Evolutionary conservation across 495 filamentous ascomycete species (phyloP), one percentile per base, ranked within the genome.

Genomic region (Cercophora scortea): DNA sequence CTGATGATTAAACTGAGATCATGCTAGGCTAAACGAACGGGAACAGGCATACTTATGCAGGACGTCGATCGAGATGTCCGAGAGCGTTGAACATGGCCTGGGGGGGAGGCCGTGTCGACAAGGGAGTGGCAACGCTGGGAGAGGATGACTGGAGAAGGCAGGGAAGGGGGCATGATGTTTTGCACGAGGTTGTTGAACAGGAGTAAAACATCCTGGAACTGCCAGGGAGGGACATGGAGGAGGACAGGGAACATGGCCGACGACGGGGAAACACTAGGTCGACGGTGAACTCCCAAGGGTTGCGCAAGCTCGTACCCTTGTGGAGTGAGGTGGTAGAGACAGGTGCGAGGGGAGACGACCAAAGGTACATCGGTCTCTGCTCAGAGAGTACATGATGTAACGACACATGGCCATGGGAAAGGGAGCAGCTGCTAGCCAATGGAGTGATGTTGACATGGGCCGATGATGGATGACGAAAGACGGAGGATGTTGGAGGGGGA

Each of bases 1-100:
- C 42, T 25, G 36, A 8, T 11, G 60, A 53, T 60, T 60, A 59
- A 62, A 55, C 61, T 11, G 13, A 38, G 36, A 38, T 38, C 13
- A 38, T 25, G 25, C 25, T 5, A 25, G 25, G 25, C 25, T 25
- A 25, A 33, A 53, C 25, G 44, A 55, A 57, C 46, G 34, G 32
- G 38, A 11, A 35, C 15, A 17, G 42, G 51, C 54, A 25, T 25
- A 25, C 25, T 25, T 42, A 64, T 59, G 63, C 61, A 52, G 60
- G 50, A 58, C 25, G 36, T 13, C 1, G 36, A 35, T 45, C 25
- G 18, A n/a, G 49, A 51, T 33, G 41, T 38, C 16, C 51, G 43
- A 25, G 36, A 8, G 13, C 36, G 3, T 38, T 38, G 36, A 11
- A 38, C 13, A 38, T 10, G 13, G 13, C 36, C 36, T 38, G 36